These are phyloP conservation scores for Silene latifolia DNA, from an alignment of 148 eudicot species.

Conservation along the genomic window DNA sequence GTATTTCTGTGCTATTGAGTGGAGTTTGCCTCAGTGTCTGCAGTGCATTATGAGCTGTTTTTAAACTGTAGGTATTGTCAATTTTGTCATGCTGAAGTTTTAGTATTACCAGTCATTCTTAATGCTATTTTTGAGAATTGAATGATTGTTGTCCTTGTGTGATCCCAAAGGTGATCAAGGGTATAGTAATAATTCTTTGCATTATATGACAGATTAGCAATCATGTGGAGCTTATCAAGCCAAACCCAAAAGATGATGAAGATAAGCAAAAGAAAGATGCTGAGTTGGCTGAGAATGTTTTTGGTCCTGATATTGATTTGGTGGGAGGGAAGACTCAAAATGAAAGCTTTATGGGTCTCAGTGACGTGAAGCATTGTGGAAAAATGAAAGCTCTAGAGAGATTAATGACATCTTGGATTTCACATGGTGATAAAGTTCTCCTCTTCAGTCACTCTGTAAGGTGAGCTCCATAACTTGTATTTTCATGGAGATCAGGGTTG, in stretches of 20 bases:
- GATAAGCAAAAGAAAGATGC: slow-evolving; percentile 86
- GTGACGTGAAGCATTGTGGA: slow-evolving; percentile 87
- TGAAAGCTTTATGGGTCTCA: slow-evolving; percentile 88
- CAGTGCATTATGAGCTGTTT: no score
- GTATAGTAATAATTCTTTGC: slow-evolving; percentile 1
- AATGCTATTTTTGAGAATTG: slow-evolving; percentile 2
- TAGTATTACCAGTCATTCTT: not conserved
- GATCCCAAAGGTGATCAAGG: not conserved
- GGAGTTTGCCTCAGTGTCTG: no score
- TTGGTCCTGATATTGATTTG: slow-evolving; percentile 73
- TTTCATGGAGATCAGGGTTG: slow-evolving; percentile 1
- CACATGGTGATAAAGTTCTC: slow-evolving; percentile 84
- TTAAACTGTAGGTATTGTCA: no score
- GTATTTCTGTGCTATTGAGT: not conserved
- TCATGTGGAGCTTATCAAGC: slow-evolving; percentile 94
- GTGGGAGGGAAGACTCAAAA: slow-evolving; percentile 63
- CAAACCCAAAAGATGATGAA: slow-evolving; percentile 79
- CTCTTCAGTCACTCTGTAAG: slow-evolving; percentile 93
- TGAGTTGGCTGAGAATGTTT: slow-evolving; percentile 75
- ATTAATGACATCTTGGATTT: slow-evolving; percentile 73
- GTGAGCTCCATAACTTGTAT: slow-evolving; percentile 33
- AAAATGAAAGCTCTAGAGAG: slow-evolving; percentile 93
- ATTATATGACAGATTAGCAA: slow-evolving; percentile 71
- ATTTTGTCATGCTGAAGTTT: no score
- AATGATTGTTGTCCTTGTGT: no score